A percentile compares a stretch with the other conserved stretches of the same genome.
phyloP scores from a whole-genome alignment of 1,284 basidiomycete species.

The Laetiporus sulphureus region DNA sequence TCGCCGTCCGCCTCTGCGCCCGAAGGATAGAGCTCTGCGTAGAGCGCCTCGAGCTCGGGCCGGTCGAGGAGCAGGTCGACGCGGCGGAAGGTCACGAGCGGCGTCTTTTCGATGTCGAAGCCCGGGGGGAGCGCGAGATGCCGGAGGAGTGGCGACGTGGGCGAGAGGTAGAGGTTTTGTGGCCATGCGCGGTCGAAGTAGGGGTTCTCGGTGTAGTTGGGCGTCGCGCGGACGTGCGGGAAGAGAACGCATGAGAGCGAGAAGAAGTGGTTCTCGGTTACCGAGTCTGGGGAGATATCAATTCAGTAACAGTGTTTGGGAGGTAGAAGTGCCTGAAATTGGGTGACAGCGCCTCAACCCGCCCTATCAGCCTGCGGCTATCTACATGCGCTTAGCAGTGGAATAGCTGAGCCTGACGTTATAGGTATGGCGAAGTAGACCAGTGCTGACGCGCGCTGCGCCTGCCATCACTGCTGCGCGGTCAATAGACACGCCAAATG shows the following conservation, averaged over 20 bases:
- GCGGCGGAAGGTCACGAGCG: constrained; percentile 57
- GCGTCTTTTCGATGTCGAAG: constrained; percentile 49
- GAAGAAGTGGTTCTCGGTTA: constrained; percentile 66
- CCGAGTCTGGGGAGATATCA: constrained; percentile 48
- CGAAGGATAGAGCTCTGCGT: constrained; percentile 23
- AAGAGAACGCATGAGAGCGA: constrained; percentile 58
- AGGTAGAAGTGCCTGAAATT: no score
- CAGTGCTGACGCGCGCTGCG: neutral
- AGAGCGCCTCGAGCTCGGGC: constrained; percentile 41
- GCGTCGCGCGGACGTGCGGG: constrained; percentile 59
- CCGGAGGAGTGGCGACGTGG: constrained; percentile 40
- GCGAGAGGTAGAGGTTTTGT: constrained; percentile 54
- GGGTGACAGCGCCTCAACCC: no score
- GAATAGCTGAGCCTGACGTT: no score
- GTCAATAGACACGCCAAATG: no score
- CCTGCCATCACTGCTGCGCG: neutral
- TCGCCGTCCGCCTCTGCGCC: constrained; percentile 9
- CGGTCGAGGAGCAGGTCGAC: constrained; percentile 52
- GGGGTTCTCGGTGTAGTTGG: constrained; percentile 45
- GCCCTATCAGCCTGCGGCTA: no score
- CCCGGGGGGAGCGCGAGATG: constrained; percentile 37
- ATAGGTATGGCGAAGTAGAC: neutral
- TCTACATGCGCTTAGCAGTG: no score
- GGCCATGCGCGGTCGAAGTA: constrained; percentile 58
- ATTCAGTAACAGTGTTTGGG: no score